A percentile compares a stretch with the other conserved stretches of the same genome.
Evolutionary conservation across 495 filamentous ascomycete genomes (phyloP).

Genomic region (Opeltia flavorubescens): DNA sequence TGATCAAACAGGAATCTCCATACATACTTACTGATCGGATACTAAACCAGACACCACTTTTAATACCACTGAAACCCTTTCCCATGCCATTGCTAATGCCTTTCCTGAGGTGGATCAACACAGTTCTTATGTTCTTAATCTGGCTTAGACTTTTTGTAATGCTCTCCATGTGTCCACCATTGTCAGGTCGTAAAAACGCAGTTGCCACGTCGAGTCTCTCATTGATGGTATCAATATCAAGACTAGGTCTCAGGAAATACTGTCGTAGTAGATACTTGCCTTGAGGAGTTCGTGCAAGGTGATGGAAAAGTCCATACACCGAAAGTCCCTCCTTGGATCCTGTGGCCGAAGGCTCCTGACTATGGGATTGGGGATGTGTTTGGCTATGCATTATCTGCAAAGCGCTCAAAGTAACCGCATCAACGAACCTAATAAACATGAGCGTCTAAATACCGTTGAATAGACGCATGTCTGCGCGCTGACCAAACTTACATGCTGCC

Average conservation of each 20-base stretch:
- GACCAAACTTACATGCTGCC: slow-evolving; percentile 50
- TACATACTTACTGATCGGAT: slow-evolving; percentile 33
- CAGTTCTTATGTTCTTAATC: slow-evolving; percentile 64
- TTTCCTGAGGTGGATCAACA: slow-evolving; percentile 58
- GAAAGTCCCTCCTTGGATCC: slow-evolving; percentile 83
- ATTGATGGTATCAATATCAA: slow-evolving; percentile 51
- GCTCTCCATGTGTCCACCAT: slow-evolving; percentile 37
- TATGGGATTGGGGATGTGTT: slow-evolving; percentile 70
- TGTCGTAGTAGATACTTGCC: slow-evolving; percentile 64
- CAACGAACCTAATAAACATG: slow-evolving; percentile 48
- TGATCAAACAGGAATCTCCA: background rate
- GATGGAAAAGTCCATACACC: slow-evolving; percentile 68
- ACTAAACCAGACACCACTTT: slow-evolving; percentile 56
- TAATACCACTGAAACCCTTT: slow-evolving; percentile 38
- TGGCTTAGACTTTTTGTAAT: slow-evolving; percentile 52
- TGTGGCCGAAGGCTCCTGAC: slow-evolving; percentile 57
- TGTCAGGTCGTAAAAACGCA: slow-evolving; percentile 57
- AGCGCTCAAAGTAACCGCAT: slow-evolving; percentile 61
- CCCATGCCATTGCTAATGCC: slow-evolving; percentile 53
- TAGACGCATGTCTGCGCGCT: background rate
- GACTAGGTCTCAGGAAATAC: slow-evolving; percentile 72
- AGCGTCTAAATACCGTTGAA: background rate
- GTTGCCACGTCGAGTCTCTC: slow-evolving; percentile 59
- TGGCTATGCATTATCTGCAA: slow-evolving; percentile 81
- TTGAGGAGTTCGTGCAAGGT: slow-evolving; percentile 67